phyloP scores from a whole-genome alignment of 139 green algal genomes.

The Diplosphaera chodatii region DNA sequence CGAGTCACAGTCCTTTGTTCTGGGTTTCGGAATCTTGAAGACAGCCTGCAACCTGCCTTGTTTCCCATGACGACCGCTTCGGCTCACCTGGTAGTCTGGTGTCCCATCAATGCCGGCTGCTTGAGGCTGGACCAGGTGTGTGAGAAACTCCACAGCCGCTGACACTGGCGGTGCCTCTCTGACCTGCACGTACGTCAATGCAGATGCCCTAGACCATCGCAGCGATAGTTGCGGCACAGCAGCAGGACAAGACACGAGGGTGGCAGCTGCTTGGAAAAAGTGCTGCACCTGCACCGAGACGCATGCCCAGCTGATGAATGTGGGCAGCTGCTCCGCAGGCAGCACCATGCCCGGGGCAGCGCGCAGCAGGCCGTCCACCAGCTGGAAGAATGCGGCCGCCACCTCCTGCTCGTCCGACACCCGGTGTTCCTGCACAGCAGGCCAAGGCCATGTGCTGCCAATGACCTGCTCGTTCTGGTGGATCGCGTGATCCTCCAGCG shows the following conservation, averaged over 20 bases:
- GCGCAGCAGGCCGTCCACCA: slow-evolving; percentile 5
- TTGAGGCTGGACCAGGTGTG: not conserved
- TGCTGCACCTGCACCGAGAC: not conserved
- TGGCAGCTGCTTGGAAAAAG: too few relatives aligned
- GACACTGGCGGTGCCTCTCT: not conserved
- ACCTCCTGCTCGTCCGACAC: slow-evolving; percentile 1
- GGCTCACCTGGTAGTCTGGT: not conserved
- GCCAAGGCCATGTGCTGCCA: too few relatives aligned
- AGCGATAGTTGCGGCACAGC: too few relatives aligned
- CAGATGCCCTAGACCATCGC: too few relatives aligned
- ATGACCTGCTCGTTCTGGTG: too few relatives aligned
- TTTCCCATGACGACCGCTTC: too few relatives aligned
- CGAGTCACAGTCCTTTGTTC: too few relatives aligned
- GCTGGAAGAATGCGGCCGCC: slow-evolving; percentile 2
- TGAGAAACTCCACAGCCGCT: not conserved
- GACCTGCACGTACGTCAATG: too few relatives aligned
- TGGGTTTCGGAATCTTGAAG: too few relatives aligned
- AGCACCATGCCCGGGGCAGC: not conserved
- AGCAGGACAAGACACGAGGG: too few relatives aligned
- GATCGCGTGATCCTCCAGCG: too few relatives aligned
- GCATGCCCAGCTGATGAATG: not conserved
- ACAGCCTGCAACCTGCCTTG: too few relatives aligned
- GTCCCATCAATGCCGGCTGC: not conserved
- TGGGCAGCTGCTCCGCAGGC: not conserved
- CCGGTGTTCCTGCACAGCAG: not conserved